Evolutionary conservation across 78 protist genomes (phyloP), one percentile per base, ranked within the genome.

Genomic region (Chrysochromulina tobinii): DNA sequence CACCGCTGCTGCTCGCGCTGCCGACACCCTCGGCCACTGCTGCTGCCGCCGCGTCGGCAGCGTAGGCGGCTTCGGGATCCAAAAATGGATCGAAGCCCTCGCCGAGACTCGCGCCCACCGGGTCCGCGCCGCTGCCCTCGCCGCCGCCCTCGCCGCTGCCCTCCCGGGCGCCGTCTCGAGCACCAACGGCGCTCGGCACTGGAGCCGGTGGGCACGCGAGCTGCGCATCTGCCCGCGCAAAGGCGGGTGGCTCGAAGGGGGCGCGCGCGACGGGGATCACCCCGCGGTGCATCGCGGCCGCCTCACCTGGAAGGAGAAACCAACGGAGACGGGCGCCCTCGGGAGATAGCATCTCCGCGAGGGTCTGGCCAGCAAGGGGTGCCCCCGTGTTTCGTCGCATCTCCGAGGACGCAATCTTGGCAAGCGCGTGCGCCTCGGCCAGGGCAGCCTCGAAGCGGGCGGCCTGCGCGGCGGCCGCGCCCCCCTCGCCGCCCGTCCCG

Each of bases 251-350:
- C 59, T 4, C 48, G 51, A n/a, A 75, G 51, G 59, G 50, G n/a
- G 23, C 25, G 57, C 48, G 12, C 51, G 50, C 54, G 83, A 53
- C 12, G 57, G 83, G 59, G 17, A 9, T 48, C 51, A 6, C 67
- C n/a, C 89, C 61, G 21, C 67, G 4, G 23, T 23, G 89, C 50
- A 58, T 21, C 8, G 61, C 18, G 61, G 68, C 61, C 27, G 92
- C 92, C 68, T 90, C 92, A 12, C 88, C 73, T 38, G 92, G 92
- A 4, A 90, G 87, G 53, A 90, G 48, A 69, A 90, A 90, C 92
- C 92, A 90, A 21, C 92, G 86, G 55, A 89, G 92, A 55, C 66
- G 67, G 14, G 59, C 38, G n/a, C 54, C 90, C 58, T 57, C 81
- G 75, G 81, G 72, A 15, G 72, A 14, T 4, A 66, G 72, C 72